Evolutionary conservation across 352 stramenopile genomes (phyloP), one percentile per base, ranked within the genome.

Genomic region (Plasmopara halstedii): DNA sequence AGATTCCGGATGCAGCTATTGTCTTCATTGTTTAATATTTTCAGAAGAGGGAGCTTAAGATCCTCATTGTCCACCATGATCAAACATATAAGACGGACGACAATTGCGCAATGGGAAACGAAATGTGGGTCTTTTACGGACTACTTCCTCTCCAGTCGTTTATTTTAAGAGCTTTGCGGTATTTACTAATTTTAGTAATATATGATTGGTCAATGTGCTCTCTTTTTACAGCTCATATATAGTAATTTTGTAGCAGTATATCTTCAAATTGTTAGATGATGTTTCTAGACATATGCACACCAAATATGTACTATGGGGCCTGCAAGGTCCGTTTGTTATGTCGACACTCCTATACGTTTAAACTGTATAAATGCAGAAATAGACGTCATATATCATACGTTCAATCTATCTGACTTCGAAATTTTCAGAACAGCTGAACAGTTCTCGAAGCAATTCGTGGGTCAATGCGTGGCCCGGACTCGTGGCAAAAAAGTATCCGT

Each of bases 21-120:
- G 86, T 89, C 78, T 67, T 68, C 75, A 87, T 6, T 46, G 44
- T 56, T 75, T 72, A 45, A 53, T 19, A 35, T 70, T 63, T 64
- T 88, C 72, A 82, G 81, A 88, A 92, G 81, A 92, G 81, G 81
- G 81, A 92, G 81, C 81, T 92, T 76, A 67, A 70, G 64, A 58
- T 88, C 76, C 70, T 88, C 76, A 88, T 74, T 54, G 76, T 50
- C 76, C 69, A 58, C 45, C 13, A 4, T 46, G 50, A 19, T 6
- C 39, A 26, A 23, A 49, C 6, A 36, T 18, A 32, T 9, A 18
- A 42, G 18, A 31, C 23, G 26, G 17, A 4, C 8, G 49, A 47
- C 39, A 57, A 67, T 63, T 63, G 53, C 7, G 50, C 34, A 67
- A 67, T 67, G 58, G n/a, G n/a, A n/a, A 29, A 50, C 25, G 10